phyloP scores from a whole-genome alignment of 805 yeast species.

The Zygotorulaspora danielsina region DNA sequence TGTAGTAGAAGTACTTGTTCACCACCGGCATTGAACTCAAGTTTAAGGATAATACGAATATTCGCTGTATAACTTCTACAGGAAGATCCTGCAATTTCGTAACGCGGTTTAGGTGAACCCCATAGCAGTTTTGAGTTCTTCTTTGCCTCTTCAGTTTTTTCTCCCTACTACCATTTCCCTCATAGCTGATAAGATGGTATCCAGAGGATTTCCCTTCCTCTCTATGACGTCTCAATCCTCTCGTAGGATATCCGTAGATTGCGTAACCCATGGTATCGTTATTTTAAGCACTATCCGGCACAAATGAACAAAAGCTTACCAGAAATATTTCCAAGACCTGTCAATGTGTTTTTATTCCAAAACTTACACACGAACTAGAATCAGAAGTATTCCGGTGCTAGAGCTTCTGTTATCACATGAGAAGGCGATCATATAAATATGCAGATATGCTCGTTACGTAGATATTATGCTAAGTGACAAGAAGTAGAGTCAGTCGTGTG shows the following conservation, averaged over 20 bases:
- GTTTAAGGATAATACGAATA: slow-evolving; percentile 14
- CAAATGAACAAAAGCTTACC: no score
- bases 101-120: background rate
- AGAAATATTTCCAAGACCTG: no score
- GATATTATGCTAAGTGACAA: no score
- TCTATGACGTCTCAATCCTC: slow-evolving; percentile 13
- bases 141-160: background rate
- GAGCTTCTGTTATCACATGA: no score
- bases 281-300: no score
- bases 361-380: background rate
- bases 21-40: slow-evolving; percentile 12
- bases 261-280: slow-evolving; percentile 17
- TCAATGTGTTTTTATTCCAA: no score
- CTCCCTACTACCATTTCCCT: background rate
- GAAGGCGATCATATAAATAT: no score
- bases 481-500: no score
- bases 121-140: background rate
- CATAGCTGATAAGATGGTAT: no score
- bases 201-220: background rate
- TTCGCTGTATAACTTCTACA: slow-evolving; percentile 19
- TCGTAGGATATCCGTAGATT: slow-evolving; percentile 18
- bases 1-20: slow-evolving; percentile 18
- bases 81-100: slow-evolving; percentile 16
- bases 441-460: background rate
- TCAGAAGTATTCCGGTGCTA: no score